These are phyloP conservation scores for Insectozyma bohioensis DNA, from an alignment of 1,139 yeast species.

Conservation along the genomic window DNA sequence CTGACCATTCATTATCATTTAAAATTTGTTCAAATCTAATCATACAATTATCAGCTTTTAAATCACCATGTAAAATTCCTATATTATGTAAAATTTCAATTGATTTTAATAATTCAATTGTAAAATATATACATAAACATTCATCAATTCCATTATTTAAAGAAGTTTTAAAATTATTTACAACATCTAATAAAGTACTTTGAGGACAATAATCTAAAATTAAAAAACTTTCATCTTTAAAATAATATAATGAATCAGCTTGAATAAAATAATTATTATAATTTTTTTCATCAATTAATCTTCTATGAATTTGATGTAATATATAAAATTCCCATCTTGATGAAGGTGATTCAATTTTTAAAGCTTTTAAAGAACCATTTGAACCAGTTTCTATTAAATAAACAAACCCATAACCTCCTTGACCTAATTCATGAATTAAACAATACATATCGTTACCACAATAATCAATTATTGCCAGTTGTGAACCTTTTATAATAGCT, in stretches of 20 bases:
- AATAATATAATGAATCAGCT: conserved; percentile 55
- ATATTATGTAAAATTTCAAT: conserved; percentile 63
- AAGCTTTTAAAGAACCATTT: conserved; percentile 56
- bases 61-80: conserved; percentile 80
- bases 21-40: conserved; percentile 45
- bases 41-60: conserved; percentile 89
- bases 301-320: conserved; percentile 51
- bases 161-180: conserved; percentile 45
- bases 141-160: conserved; percentile 56
- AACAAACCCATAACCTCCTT: conserved; percentile 80
- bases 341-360: conserved; percentile 73
- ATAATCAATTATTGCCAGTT: conserved; percentile 44
- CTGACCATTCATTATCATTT: conserved; percentile 21
- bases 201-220: conserved; percentile 67
- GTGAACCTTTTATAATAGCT: conserved; percentile 36
- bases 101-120: conserved; percentile 60
- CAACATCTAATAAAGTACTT: conserved; percentile 77
- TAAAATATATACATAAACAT: conserved; percentile 57
- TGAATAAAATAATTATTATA: conserved; percentile 25
- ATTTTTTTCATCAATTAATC: conserved; percentile 19
- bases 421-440: conserved; percentile 64
- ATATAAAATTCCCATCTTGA: conserved; percentile 84
- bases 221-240: conserved; percentile 72
- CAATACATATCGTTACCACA: conserved; percentile 55
- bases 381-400: conserved; percentile 68